A percentile compares a stretch with the other conserved stretches of the same genome.
Conservation (phyloP, 176 grass and related monocot species). For the Carex cristatella region DNA sequence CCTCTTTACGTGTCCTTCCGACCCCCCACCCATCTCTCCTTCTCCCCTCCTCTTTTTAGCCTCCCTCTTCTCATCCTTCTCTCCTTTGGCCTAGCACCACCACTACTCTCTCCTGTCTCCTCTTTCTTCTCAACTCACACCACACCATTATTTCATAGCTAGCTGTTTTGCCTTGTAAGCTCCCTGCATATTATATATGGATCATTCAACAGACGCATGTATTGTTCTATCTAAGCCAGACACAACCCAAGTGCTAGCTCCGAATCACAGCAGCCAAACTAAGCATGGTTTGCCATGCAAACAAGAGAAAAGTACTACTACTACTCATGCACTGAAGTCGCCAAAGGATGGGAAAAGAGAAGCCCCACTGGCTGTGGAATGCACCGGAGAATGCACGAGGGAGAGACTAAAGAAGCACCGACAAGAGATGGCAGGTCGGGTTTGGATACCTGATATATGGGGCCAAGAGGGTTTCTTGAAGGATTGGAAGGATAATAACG, state of each 20-base stretch:
- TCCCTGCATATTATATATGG: slow-evolving; percentile 2
- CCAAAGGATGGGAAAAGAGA: slow-evolving; percentile 2
- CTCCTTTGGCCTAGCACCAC: slow-evolving; percentile 1
- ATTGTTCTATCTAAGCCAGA: not conserved
- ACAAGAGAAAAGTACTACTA: not conserved
- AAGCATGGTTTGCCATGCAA: not conserved
- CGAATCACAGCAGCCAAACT: not conserved
- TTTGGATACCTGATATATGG: slow-evolving; percentile 48
- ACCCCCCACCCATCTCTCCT: not conserved
- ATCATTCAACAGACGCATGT: slow-evolving; percentile 6
- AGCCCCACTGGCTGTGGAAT: not conserved
- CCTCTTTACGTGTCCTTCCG: slow-evolving; percentile 22
- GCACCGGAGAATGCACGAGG: not conserved
- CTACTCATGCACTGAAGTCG: not conserved
- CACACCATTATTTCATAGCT: not conserved
- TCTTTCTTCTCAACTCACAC: not conserved
- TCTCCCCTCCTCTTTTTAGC: not conserved
- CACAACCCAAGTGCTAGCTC: not conserved
- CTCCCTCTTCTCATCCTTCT: slow-evolving; percentile 9
- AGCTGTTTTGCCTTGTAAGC: not conserved
- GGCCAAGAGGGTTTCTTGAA: slow-evolving; percentile 37
- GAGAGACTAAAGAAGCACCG: slow-evolving; percentile 41
- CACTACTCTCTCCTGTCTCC: too few species aligned
- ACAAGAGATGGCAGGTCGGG: slow-evolving; percentile 38
- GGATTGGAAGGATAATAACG: slow-evolving; percentile 31